phyloP scores from a whole-genome alignment of 257 asterid species.

The Lycium barbarum region DNA sequence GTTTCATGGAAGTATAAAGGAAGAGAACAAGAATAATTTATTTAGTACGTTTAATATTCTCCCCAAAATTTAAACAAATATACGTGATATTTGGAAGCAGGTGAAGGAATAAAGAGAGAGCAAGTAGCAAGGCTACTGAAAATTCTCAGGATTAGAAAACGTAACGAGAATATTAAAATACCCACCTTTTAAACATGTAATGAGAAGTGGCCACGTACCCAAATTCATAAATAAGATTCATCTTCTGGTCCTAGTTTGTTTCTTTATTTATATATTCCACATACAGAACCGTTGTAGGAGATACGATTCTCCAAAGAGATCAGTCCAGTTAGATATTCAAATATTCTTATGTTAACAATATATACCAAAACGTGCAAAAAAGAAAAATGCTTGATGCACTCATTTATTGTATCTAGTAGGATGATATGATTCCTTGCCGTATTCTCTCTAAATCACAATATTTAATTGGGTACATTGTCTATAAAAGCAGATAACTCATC shows the following conservation, averaged over 20 bases:
- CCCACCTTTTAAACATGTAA: background rate
- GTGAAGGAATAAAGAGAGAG: background rate
- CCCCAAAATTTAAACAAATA: background rate
- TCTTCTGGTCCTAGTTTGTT: background rate
- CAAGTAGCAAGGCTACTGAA: background rate
- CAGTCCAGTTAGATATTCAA: background rate
- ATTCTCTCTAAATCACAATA: background rate
- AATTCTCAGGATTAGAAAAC: background rate
- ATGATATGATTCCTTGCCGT: background rate
- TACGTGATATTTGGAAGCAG: background rate
- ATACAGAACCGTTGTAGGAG: no score
- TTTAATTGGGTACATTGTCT: background rate
- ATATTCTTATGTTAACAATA: background rate
- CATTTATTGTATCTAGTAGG: background rate
- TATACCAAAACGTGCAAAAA: background rate
- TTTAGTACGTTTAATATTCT: background rate
- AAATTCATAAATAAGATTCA: background rate
- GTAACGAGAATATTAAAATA: background rate
- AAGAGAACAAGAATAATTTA: background rate
- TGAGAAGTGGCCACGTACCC: background rate
- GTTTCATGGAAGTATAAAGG: background rate
- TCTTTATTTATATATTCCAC: no score
- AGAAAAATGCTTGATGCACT: background rate
- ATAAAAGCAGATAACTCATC: background rate
- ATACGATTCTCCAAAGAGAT: background rate